Evolutionary conservation across 2,329 filamentous ascomycete species (phyloP).

Genomic region (Xylariaceae sp.): DNA sequence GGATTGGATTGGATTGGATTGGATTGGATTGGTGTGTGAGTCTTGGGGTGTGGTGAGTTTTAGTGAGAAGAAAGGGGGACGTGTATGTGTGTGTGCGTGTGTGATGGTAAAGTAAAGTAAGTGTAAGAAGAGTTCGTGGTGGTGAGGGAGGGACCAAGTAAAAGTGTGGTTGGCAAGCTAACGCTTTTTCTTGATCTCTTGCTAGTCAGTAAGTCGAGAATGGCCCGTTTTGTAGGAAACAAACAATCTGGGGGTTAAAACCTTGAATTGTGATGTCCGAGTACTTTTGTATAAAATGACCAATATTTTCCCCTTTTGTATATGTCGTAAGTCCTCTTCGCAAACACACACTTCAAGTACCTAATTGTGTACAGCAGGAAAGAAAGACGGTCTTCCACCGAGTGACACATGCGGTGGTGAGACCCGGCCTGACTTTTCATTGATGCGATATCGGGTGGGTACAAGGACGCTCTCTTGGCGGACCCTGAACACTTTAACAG

Average conservation of each 20-base stretch:
- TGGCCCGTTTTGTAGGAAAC: too few relatives aligned
- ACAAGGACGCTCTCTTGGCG: not conserved
- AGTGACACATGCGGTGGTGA: not conserved
- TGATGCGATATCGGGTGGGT: not conserved
- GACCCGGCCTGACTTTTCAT: not conserved
- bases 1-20: not conserved
- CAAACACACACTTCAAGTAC: not conserved
- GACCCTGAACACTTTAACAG: not conserved
- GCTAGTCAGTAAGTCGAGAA: too few relatives aligned
- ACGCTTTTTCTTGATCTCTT: not conserved
- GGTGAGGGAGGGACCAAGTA: not conserved
- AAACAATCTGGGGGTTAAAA: too few relatives aligned
- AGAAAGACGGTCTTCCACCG: not conserved
- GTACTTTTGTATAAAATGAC: too few relatives aligned
- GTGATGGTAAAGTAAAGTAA: not conserved
- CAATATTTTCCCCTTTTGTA: too few relatives aligned
- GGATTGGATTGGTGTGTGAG: not conserved
- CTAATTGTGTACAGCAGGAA: too few relatives aligned
- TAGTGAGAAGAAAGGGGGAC: not conserved
- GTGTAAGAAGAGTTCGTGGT: not conserved
- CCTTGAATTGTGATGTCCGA: too few relatives aligned
- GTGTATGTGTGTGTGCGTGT: not conserved
- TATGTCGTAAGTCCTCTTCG: not conserved
- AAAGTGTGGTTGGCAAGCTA: too few relatives aligned
- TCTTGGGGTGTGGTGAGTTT: not conserved